A percentile compares a stretch with the other conserved stretches of the same genome.
Conservation (phyloP, 2,329 filamentous ascomycete genomes). For the Botryotinia calthae region DNA sequence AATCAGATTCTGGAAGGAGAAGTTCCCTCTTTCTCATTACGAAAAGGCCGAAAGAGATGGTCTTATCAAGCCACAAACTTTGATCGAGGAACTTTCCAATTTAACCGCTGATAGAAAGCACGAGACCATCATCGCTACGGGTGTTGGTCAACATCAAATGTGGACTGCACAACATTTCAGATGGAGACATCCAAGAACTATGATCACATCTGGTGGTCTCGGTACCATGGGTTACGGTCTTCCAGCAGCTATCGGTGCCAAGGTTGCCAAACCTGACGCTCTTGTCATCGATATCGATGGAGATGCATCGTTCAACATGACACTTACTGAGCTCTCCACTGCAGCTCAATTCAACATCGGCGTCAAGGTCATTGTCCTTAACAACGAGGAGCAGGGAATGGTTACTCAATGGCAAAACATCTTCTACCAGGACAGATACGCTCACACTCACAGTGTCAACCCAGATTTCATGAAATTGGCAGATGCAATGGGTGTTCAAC, state of each 20-base stretch:
- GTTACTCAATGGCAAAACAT: constrained; percentile 98
- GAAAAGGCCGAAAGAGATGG: constrained; percentile 74
- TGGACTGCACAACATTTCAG: constrained; percentile 97
- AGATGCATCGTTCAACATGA: constrained; percentile 99
- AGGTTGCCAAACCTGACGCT: constrained; percentile 66
- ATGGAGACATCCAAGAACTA: constrained; percentile 85
- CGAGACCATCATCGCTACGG: constrained; percentile 83
- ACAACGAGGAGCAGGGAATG: constrained; percentile 99
- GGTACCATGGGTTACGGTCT: constrained; percentile 96
- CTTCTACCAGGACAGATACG: constrained; percentile 91
- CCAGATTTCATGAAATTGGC: constrained; percentile 94
- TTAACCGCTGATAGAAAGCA: constrained; percentile 78
- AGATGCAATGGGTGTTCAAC: constrained; percentile 85
- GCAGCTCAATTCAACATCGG: constrained; percentile 95
- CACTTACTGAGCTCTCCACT: constrained; percentile 88
- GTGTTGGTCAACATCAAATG: constrained; percentile 98
- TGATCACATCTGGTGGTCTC: constrained; percentile 95
- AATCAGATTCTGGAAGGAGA: constrained; percentile 86
- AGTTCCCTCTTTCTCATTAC: constrained; percentile 81
- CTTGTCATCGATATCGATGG: constrained; percentile 91
- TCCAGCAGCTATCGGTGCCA: constrained; percentile 91
- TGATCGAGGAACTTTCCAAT: constrained; percentile 87
- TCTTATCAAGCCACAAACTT: constrained; percentile 88
- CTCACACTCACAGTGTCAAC: constrained; percentile 91
- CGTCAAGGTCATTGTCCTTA: constrained; percentile 89